phyloP scores from a whole-genome alignment of 2,329 filamentous ascomycete genomes.

The Fusarium avenaceum region DNA sequence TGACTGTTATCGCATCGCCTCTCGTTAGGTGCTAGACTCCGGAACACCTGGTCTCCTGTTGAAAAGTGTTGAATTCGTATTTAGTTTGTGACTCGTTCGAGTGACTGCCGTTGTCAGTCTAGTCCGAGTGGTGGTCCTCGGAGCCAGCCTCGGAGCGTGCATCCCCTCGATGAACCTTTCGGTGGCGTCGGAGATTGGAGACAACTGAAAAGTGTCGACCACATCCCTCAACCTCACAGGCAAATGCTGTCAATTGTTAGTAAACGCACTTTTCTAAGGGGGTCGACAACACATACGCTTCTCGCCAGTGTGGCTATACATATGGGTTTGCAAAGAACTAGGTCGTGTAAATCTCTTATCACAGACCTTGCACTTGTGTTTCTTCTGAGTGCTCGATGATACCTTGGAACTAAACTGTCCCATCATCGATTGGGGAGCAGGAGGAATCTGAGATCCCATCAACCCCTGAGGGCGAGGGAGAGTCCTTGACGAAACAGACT shows the following conservation, averaged over 20 bases:
- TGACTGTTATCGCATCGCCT: slow-evolving; percentile 17
- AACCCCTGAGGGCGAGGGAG: slow-evolving; percentile 80
- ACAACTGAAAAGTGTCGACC: slow-evolving; percentile 97
- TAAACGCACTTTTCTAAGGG: neutral
- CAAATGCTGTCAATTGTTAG: slow-evolving; percentile 75
- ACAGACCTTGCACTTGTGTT: slow-evolving; percentile 99
- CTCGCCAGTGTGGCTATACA: slow-evolving; percentile 98
- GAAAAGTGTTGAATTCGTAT: slow-evolving; percentile 22
- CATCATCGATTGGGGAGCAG: slow-evolving; percentile 98
- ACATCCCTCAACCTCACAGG: slow-evolving; percentile 93
- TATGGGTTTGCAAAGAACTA: slow-evolving; percentile 94
- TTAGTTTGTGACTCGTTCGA: neutral
- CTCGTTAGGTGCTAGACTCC: slow-evolving; percentile 13
- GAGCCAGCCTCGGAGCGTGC: slow-evolving; percentile 73
- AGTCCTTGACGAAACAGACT: slow-evolving; percentile 83
- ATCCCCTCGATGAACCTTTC: slow-evolving; percentile 90
- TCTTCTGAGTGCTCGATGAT: slow-evolving; percentile 96
- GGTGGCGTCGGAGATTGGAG: slow-evolving; percentile 92
- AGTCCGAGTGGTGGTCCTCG: slow-evolving; percentile 73
- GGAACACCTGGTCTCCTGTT: slow-evolving; percentile 11
- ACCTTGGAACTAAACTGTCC: slow-evolving; percentile 97
- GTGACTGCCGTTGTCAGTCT: slow-evolving; percentile 36
- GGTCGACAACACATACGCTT: slow-evolving; percentile 79
- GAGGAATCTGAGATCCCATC: slow-evolving; percentile 74
- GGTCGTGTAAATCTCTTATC: slow-evolving; percentile 97